Conservation (phyloP, 257 asterid species). For the Phtheirospermum japonicum region DNA sequence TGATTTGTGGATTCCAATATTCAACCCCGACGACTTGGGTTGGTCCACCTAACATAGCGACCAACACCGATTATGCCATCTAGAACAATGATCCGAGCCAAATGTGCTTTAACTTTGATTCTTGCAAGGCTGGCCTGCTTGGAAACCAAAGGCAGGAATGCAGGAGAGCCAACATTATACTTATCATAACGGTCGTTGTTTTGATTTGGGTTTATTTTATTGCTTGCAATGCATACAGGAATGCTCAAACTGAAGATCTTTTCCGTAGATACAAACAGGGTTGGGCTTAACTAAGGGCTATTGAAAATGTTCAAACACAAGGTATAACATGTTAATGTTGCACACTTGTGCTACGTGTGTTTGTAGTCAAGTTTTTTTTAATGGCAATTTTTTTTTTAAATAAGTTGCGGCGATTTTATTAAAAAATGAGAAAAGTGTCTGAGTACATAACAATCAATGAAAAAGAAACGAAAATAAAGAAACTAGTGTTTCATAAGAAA, state of each 20-base stretch:
- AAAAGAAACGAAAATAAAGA: no score
- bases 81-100: constrained; percentile 79
- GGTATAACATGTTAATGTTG: neutral
- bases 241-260: constrained; percentile 73
- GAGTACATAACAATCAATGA: no score
- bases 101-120: constrained; percentile 69
- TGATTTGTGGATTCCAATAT: constrained; percentile 64
- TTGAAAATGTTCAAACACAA: neutral
- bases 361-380: neutral
- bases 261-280: constrained; percentile 62
- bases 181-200: constrained; percentile 67
- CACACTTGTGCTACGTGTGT: neutral
- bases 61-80: constrained; percentile 49
- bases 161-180: constrained; percentile 70
- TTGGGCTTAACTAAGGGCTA: constrained; percentile 9
- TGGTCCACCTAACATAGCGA: constrained; percentile 50
- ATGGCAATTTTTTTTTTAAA: no score
- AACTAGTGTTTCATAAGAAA: no score
- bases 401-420: no score
- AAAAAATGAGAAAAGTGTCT: no score
- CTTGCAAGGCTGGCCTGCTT: constrained; percentile 82
- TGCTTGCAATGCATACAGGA: constrained; percentile 80
- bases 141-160: constrained; percentile 75
- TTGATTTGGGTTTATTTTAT: constrained; percentile 65
- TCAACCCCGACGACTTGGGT: constrained; percentile 66